phyloP scores from a whole-genome alignment of 2,329 filamentous ascomycete genomes.

The Phialophora expanda region DNA sequence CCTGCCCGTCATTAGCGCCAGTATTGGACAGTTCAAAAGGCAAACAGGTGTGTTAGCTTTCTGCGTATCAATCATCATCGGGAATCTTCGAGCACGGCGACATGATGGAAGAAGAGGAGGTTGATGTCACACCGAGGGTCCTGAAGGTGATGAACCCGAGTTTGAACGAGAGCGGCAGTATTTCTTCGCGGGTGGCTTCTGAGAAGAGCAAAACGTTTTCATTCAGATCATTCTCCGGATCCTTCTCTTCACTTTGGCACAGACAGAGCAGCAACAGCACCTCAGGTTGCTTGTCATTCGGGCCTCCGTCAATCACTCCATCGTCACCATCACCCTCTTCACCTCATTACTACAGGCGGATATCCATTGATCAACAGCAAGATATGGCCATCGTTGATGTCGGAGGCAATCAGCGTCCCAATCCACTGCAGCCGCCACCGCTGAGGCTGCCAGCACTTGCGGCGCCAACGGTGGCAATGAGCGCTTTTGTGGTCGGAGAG shows the following conservation, averaged over 20 bases:
- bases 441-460: slow-evolving; percentile 22
- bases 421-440: slow-evolving; percentile 17
- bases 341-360: slow-evolving; percentile 3
- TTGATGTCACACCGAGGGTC: slow-evolving; percentile 25
- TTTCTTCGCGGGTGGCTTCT: slow-evolving; percentile 11
- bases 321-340: background rate
- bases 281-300: slow-evolving; percentile 14
- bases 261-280: slow-evolving; percentile 16
- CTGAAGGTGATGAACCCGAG: slow-evolving; percentile 21
- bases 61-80: background rate
- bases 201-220: slow-evolving; percentile 17
- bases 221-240: slow-evolving; percentile 27
- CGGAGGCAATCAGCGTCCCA: background rate
- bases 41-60: background rate
- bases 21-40: background rate
- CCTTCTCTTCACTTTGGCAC: slow-evolving; percentile 28
- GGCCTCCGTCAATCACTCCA: background rate
- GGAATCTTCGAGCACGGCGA: background rate
- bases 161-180: slow-evolving; percentile 12
- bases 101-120: slow-evolving; percentile 20
- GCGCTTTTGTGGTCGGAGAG: slow-evolving; percentile 24
- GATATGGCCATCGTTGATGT: background rate
- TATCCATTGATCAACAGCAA: background rate
- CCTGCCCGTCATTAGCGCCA: background rate
- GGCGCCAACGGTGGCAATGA: slow-evolving; percentile 23